Evolutionary conservation across 352 stramenopile species (phyloP).

Genomic region (Phytophthora pisi): DNA sequence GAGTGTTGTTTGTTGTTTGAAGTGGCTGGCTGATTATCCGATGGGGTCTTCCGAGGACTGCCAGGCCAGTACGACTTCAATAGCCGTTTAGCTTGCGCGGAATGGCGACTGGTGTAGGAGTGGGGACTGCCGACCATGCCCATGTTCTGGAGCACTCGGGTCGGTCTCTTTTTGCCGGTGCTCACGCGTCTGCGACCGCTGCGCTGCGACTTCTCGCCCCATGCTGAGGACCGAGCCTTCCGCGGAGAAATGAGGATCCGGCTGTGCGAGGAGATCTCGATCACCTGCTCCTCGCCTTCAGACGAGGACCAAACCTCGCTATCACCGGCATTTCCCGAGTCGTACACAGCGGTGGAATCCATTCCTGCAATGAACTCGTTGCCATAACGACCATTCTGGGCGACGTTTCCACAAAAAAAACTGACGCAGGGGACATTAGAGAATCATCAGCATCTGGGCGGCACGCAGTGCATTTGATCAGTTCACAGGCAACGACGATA

Average conservation of each 20-base stretch:
- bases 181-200: background rate
- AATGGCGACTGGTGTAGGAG: background rate
- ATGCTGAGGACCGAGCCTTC: constrained; percentile 23
- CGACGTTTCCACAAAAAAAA: constrained; percentile 37
- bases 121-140: background rate
- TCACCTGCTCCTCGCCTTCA: constrained; percentile 48
- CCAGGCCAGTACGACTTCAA: background rate
- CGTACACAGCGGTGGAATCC: constrained; percentile 21
- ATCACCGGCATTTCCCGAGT: constrained; percentile 18
- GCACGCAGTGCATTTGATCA: constrained; percentile 1
- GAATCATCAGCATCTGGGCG: background rate
- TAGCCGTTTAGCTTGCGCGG: background rate
- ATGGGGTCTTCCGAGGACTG: constrained; percentile 1
- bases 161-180: constrained; percentile 2
- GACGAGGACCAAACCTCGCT: constrained; percentile 30
- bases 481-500: background rate
- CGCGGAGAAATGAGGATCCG: constrained; percentile 67
- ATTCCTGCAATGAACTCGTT: constrained; percentile 25
- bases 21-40: constrained; percentile 8
- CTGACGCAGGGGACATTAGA: background rate
- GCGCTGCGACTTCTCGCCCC: constrained; percentile 17
- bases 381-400: constrained; percentile 23
- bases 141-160: background rate
- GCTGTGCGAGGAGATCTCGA: constrained; percentile 67
- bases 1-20: constrained; percentile 23